Base-by-base conservation (phyloP, 768 basidiomycete genomes). In the Hericium erinaceus region DNA sequence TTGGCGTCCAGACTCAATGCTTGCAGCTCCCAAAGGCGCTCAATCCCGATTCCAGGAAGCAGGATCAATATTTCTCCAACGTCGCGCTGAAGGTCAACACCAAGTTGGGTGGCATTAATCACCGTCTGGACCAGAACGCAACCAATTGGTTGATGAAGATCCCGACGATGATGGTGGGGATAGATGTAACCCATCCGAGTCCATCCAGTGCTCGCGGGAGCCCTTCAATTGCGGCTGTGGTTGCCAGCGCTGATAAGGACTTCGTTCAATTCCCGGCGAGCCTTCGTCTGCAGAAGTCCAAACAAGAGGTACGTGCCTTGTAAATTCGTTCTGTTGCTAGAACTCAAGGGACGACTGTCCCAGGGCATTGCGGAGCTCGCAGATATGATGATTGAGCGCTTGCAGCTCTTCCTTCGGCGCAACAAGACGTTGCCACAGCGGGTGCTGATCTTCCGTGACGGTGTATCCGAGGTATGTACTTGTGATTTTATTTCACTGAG, bases 221-320 rank as follows among this genome's bases (percentile, higher is more conserved):
- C 1, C 91, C 91, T 2, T 90, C 88, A 0, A 86, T 93, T 48
- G 88, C 87, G 0, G 90, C 89, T 0, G 85, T 92, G 10, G 91
- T 92, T 2, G 90, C 86, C 0, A 92, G 82, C 58, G 73, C 82
- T 1, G 89, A 92, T 64, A 72, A 74, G 24, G 69, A 74, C 2
- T 91, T 89, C 61, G 84, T 82, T 0, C 88, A 91, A 60, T 92
- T 84, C 69, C 90, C 91, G 0, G 88, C 84, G 0, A 88, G 86
- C 62, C 52, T 93, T 61, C 67, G 80, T 28, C 76, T 89, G 11
- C 91, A 93, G 64, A 69, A 79, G 65, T 72, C 76, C 18, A 81
- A 77, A 60, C 68, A 73, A 58, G 75, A 77, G 70, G 73, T 72
- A 37, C 11, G 64, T 55, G 1, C 18, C 22, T 13, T 37, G 3